Evolutionary conservation across 371 early-diverging fungal genomes (phyloP), one percentile per base, ranked within the genome.

Genomic region (Mortierella polycephala): DNA sequence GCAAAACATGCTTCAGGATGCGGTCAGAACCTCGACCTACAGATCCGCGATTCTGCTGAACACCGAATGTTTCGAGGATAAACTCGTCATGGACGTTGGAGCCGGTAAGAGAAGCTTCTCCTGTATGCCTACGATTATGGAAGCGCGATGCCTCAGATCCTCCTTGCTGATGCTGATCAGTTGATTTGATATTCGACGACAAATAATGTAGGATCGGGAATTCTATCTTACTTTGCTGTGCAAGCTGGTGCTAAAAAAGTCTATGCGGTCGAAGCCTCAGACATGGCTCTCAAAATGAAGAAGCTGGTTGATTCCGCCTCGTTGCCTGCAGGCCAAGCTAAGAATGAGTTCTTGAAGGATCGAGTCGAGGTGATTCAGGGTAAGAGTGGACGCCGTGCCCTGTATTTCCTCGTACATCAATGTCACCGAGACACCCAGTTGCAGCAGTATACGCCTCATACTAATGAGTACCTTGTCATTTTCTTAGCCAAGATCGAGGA

Each of bases 1-100:
- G 95, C 97, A 98, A 91, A 97, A 98, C 85, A 98, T 98, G 99
- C 89, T 99, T 21, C 94, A 95, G 84, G 99, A 99, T 82, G 87
- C 86, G 20, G 94, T 97, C 37, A 88, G 99, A 45, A 99, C 98
- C 1, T 91, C 94, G n/a, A 89, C 96, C n/a, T 99, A 98, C 76
- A 93, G 94, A 60, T 89, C 91, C 9, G 97, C 97, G 7, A 97
- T 99, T 51, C 59, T 93, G 11, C 77, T 90, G 50, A 96, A 96
- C 79, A 85, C 90, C 6, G 77, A 84, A 23, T 84, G 91, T 59
- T 96, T 98, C 71, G 80, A 86, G 63, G 89, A 91, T 67, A 94
- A 95, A 74, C 71, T 88, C 2, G 96, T 97, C 30, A 90, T 97
- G 91, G 99, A 99, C 81, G 92, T 97, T n/a, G 99, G 99, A 16